These are phyloP conservation scores for Paramecium tetraurelia DNA, from an alignment of 73 alveolate genomes.

Conservation along the genomic window DNA sequence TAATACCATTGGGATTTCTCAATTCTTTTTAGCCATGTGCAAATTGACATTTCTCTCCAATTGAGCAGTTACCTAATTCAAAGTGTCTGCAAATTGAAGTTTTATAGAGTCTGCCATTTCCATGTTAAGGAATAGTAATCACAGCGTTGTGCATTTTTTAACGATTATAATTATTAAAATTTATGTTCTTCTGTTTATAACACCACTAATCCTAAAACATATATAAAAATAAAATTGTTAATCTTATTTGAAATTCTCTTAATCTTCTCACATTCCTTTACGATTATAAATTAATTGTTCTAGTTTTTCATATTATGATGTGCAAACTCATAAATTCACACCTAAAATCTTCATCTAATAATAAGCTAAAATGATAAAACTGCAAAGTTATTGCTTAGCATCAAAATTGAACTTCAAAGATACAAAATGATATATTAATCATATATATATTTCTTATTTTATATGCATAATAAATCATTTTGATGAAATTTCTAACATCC, in stretches of 20 bases:
- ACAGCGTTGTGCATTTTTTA: constrained; percentile 44
- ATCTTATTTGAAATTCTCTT: background rate
- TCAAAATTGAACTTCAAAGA: no score
- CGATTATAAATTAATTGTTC: no score
- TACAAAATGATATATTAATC: background rate
- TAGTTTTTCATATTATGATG: no score
- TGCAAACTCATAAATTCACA: no score
- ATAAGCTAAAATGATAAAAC: no score
- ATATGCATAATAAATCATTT: background rate
- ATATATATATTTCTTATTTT: background rate
- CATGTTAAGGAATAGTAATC: constrained; percentile 28
- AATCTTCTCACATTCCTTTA: background rate
- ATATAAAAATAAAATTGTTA: no score
- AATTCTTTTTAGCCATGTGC: constrained; percentile 66
- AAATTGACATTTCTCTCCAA: constrained; percentile 63
- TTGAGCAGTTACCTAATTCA: constrained; percentile 63
- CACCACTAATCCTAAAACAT: background rate
- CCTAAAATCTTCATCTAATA: no score
- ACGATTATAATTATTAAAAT: background rate
- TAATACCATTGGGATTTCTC: constrained; percentile 51
- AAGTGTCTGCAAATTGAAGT: constrained; percentile 64
- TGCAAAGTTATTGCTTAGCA: no score
- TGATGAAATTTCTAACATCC: background rate
- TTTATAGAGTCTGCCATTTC: constrained; percentile 59
- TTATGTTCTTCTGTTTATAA: background rate